Percentiles rank a stretch among this genome's conserved stretches.
phyloP scores from a whole-genome alignment of 2,329 filamentous ascomycete species.

The Xylariaceae sp. region DNA sequence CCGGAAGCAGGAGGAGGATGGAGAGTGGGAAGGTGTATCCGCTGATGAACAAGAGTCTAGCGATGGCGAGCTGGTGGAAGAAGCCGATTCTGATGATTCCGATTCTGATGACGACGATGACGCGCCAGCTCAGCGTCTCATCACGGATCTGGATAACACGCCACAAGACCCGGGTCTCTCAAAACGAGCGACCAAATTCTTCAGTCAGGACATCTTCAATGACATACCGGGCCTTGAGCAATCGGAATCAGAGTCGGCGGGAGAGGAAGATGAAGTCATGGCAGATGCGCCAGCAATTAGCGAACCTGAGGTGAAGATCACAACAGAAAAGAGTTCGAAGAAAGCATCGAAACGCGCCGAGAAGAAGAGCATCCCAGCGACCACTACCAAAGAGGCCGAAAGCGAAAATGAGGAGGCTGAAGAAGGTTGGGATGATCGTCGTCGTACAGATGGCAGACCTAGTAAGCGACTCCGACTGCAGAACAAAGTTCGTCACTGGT shows the following conservation, averaged over 20 bases:
- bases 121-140: conserved; percentile 42
- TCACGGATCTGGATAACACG: conserved; percentile 57
- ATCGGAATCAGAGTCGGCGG: conserved; percentile 33
- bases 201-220: conserved; percentile 91
- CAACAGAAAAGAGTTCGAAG: conserved; percentile 24
- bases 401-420: conserved; percentile 50
- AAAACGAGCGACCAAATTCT: conserved; percentile 80
- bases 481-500: neutral
- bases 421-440: conserved; percentile 63
- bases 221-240: conserved; percentile 64
- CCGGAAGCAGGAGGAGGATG: conserved; percentile 73
- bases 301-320: neutral
- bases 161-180: conserved; percentile 57
- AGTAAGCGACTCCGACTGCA: conserved; percentile 39
- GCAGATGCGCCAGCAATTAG: conserved; percentile 24
- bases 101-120: conserved; percentile 52
- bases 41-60: conserved; percentile 54
- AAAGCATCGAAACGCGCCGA: conserved; percentile 19
- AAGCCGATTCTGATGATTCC: conserved; percentile 51
- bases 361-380: conserved; percentile 19
- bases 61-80: conserved; percentile 52
- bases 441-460: conserved; percentile 56
- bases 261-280: conserved; percentile 29
- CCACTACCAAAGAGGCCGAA: conserved; percentile 44
- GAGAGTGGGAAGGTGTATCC: conserved; percentile 89